Evolutionary conservation across 2,329 filamentous ascomycete genomes (phyloP), one percentile per base, ranked within the genome.

Genomic region (Torrubiella hemipterigena): DNA sequence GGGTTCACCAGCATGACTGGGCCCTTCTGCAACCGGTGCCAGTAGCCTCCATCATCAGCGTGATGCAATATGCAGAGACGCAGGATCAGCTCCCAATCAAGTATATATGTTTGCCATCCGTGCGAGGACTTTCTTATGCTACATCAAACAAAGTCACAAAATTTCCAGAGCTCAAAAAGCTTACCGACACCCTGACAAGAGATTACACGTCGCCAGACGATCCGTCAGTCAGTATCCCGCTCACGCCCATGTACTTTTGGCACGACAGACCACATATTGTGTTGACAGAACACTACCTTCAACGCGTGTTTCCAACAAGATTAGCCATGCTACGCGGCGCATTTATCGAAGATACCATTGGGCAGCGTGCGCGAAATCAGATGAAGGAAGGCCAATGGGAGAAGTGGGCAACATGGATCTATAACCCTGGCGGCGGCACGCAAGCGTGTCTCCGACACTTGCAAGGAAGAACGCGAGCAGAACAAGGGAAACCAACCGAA

Each of bases 1-100:
- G 68, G 67, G 48, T 73, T 1, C 67, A 72, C 38, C 68, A 73
- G 47, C 68, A 73, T 41, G 68, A 73, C 46, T 73, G 68, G 68
- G 51, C 56, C 6, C 47, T 73, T 0, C 51, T 59, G 12, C 47
- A 55, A 2, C 48, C 59, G 28, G 52, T 73, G 4, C 67, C 67
- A 1, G 36, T 70, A 3, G 35, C 40, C 2, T 41, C 56, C 2
- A 44, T 72, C 11, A 41, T 73, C 3, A 47, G 58, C 3, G 49
- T 65, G 23, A 72, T 73, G 67, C 42, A 43, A 30, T 38, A 42
- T 2, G 49, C 56, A 2, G 46, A 56, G 19, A 33, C 37, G 0
- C 42, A 50, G 1, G 33, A 36, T 5, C 43, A 43, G 4, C 34
- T 38, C 1, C 65, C 65, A 0, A 51, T 73, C 24, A 63, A 60